Evolutionary conservation across 192 early-diverging fungal genomes (phyloP).

Genomic region (Podila minutissima): DNA sequence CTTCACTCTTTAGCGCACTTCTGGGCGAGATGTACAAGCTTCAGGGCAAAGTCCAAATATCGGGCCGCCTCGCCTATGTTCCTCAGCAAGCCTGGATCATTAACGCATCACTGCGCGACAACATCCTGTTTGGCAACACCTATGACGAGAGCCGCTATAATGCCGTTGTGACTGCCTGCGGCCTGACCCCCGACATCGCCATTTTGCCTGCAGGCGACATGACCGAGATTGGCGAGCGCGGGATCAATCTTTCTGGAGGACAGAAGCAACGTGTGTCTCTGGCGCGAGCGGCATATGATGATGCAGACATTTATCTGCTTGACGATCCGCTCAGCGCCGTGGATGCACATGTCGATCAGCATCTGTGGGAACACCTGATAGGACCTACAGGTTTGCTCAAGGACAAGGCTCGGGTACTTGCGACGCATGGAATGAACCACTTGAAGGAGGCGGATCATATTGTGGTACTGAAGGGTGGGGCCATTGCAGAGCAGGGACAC

Average conservation of each 20-base stretch:
- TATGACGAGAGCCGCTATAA: conserved; percentile 13
- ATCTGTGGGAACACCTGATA: conserved; percentile 55
- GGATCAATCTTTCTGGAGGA: conserved; percentile 72
- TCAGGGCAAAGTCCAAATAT: conserved; percentile 58
- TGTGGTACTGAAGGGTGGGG: conserved; percentile 54
- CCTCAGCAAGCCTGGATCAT: conserved; percentile 58
- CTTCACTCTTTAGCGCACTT: conserved; percentile 72
- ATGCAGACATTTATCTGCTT: conserved; percentile 74
- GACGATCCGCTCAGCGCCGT: conserved; percentile 85
- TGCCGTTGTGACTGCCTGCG: conserved; percentile 11
- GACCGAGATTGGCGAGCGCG: conserved; percentile 74
- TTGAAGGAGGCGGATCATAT: conserved; percentile 57
- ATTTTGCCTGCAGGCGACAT: conserved; percentile 33
- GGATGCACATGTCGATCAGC: conserved; percentile 57
- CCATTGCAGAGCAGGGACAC: conserved; percentile 60
- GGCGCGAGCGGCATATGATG: conserved; percentile 80
- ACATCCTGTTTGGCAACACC: conserved; percentile 52
- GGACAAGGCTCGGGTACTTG: conserved; percentile 71
- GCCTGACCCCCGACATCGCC: conserved; percentile 15
- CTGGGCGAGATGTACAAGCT: conserved; percentile 86
- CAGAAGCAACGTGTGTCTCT: conserved; percentile 82
- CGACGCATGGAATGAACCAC: conserved; percentile 59
- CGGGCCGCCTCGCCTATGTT: conserved; percentile 70
- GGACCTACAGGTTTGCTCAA: conserved; percentile 29
- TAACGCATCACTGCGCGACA: conserved; percentile 35